Conservation (phyloP, 768 basidiomycete species). For the Lentinula lateritia region DNA sequence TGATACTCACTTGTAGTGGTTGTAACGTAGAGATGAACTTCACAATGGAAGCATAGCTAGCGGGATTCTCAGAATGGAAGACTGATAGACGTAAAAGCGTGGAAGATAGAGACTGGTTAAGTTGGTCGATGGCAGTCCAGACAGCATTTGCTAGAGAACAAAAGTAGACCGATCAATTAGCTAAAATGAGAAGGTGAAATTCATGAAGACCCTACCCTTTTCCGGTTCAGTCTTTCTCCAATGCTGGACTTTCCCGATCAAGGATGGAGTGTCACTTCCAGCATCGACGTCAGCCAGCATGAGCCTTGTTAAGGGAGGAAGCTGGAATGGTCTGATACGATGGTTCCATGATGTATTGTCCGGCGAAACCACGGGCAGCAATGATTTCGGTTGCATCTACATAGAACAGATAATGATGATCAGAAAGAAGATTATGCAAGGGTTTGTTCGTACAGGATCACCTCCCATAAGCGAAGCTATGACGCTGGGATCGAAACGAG, state of each 20-base stretch:
- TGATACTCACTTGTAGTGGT: constrained; percentile 41
- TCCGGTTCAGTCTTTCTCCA: constrained; percentile 71
- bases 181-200: not conserved
- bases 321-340: constrained; percentile 58
- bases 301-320: constrained; percentile 80
- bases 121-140: constrained; percentile 59
- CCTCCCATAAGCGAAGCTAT: constrained; percentile 62
- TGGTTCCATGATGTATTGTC: constrained; percentile 74
- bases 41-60: constrained; percentile 49
- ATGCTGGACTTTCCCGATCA: constrained; percentile 85
- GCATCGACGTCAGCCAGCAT: constrained; percentile 95
- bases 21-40: constrained; percentile 59
- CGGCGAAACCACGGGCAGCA: constrained; percentile 54
- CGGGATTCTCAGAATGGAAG: constrained; percentile 40
- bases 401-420: not conserved
- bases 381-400: constrained; percentile 18
- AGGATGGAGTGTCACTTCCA: constrained; percentile 92
- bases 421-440: constrained; percentile 1
- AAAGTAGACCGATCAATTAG: not conserved
- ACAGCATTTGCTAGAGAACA: constrained; percentile 45
- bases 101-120: constrained; percentile 55
- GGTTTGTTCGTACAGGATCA: constrained; percentile 31
- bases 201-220: constrained; percentile 36
- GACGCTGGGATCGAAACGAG: constrained; percentile 74
- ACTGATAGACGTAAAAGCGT: constrained; percentile 47